Evolutionary conservation across 352 stramenopile genomes (phyloP), one percentile per base, ranked within the genome.

Genomic region (Phytophthora pseudosyringae): DNA sequence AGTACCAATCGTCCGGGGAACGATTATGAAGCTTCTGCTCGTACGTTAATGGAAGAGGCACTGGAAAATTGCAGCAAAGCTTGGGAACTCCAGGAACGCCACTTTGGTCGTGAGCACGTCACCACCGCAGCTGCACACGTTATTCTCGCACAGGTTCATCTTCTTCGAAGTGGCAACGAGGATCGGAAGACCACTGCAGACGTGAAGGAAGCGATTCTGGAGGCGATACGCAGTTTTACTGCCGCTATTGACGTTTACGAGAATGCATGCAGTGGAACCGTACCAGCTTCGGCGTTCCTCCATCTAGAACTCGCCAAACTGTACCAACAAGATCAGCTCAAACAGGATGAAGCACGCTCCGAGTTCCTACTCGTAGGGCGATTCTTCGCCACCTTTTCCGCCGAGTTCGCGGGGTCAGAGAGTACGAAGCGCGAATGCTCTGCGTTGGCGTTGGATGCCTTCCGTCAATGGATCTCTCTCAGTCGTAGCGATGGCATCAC

Each of bases 61-160:
- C 49, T 89, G n/a, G 84, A 93, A 56, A 76, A 71, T 38, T 91
- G 80, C 55, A 80, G 65, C 31, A 89, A 88, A 45, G 80, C 82
- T 4, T 92, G 80, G 80, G 74, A 75, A 15, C 44, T 92, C 3
- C 80, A 90, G 26, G 78, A 92, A 44, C 46, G 64, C 16, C 60
- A 76, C 13, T 69, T 68, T 49, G 81, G 83, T n/a, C 58, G 63
- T 1, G 78, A 86, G 1, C 81, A 92, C 44, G 47, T 89, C 31
- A 80, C 79, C 11, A 88, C 72, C 3, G 81, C 80, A 10, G 60
- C 63, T 11, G 76, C 88, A 4, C 77, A 90, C 41, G 72, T 80
- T 6, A 65, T 69, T 29, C 65, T 93, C 1, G 84, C 81, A 4
- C 83, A 91, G 39, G 73, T 89, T 21, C 69, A 89, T 55, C 52